Evolutionary conservation across 345 rosid species (phyloP).

Genomic region (Citrus sinensis): DVS_A1.0 CM039168.1:390501-391000

Average conservation of each 20-base stretch:
- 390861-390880: neutral
- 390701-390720: slow-evolving; percentile 99
- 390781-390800: neutral
- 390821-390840: neutral
- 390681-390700: slow-evolving; percentile 14
- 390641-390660: neutral
- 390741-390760: slow-evolving; percentile 87
- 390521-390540: neutral
- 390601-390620: neutral
- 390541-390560: neutral
- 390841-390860: too few relatives aligned
- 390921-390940: slow-evolving; percentile 90
- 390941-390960: slow-evolving; percentile 87
- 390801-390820: neutral
- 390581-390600: neutral
- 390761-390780: slow-evolving; percentile 27
- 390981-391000: slow-evolving; percentile 47
- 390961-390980: slow-evolving; percentile 85
- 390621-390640: neutral
- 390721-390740: slow-evolving; percentile 90
- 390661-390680: slow-evolving; percentile 2
- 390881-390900: slow-evolving; percentile 61
- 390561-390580: neutral
- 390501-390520: too few relatives aligned
- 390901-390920: slow-evolving; percentile 81